phyloP scores from a whole-genome alignment of 495 filamentous ascomycete genomes.

The Penicillium canariense region DNA sequence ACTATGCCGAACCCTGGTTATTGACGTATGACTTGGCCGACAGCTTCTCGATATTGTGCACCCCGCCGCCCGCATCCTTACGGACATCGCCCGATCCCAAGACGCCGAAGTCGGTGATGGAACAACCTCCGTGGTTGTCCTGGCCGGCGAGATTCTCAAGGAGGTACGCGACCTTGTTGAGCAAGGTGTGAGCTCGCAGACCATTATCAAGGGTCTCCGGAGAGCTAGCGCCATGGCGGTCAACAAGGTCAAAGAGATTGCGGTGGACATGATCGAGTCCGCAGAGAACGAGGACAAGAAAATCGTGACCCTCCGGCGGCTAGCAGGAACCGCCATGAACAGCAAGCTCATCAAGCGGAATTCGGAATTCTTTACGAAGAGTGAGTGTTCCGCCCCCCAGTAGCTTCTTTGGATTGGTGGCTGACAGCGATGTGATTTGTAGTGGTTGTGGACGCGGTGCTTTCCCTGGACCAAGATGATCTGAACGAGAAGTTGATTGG shows the following conservation, averaged over 20 bases:
- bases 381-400: slow-evolving; percentile 48
- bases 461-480: slow-evolving; percentile 95
- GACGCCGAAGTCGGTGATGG: slow-evolving; percentile 98
- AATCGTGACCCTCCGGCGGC: slow-evolving; percentile 82
- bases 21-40: slow-evolving; percentile 15
- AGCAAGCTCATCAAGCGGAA: slow-evolving; percentile 99
- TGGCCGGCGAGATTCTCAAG: slow-evolving; percentile 95
- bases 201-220: slow-evolving; percentile 93
- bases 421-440: slow-evolving; percentile 7
- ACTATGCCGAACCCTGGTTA: neutral
- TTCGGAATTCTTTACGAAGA: slow-evolving; percentile 95
- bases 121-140: slow-evolving; percentile 92
- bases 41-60: slow-evolving; percentile 98
- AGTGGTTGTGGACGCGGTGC: slow-evolving; percentile 98
- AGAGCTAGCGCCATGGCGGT: slow-evolving; percentile 88
- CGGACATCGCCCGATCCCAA: slow-evolving; percentile 97
- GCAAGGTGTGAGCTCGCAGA: slow-evolving; percentile 94
- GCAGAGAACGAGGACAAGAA: slow-evolving; percentile 69
- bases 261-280: slow-evolving; percentile 65
- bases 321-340: slow-evolving; percentile 98
- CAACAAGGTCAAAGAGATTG: slow-evolving; percentile 98
- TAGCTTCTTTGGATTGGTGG: neutral
- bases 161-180: slow-evolving; percentile 94
- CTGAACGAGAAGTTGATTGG: slow-evolving; percentile 98
- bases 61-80: slow-evolving; percentile 94